Evolutionary conservation across 2,329 filamentous ascomycete genomes (phyloP).

Genomic region (Pyrenophora graminea): DNA sequence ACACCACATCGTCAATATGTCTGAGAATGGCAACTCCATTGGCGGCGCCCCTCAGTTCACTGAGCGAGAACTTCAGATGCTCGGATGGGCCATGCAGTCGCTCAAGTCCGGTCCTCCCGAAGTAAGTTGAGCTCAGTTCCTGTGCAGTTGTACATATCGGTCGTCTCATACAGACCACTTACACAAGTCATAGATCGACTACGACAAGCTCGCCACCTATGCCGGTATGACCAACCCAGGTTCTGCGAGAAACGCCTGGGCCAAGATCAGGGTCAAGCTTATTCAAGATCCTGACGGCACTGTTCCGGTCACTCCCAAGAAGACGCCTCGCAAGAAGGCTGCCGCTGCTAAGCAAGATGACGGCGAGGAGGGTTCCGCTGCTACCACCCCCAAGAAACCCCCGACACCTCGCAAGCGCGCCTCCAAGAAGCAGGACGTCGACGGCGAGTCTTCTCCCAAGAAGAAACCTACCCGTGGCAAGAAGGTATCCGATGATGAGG

Average conservation of each 20-base stretch:
- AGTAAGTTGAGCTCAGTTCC: slow-evolving; percentile 14
- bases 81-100: slow-evolving; percentile 44
- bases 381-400: slow-evolving; percentile 32
- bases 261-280: slow-evolving; percentile 42
- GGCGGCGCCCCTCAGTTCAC: slow-evolving; percentile 31
- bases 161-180: not conserved
- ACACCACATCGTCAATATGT: slow-evolving; percentile 24
- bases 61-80: slow-evolving; percentile 43
- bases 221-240: slow-evolving; percentile 45
- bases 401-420: slow-evolving; percentile 38
- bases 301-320: slow-evolving; percentile 27
- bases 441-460: slow-evolving; percentile 39
- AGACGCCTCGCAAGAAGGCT: slow-evolving; percentile 25
- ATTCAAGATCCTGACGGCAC: slow-evolving; percentile 10
- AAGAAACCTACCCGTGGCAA: slow-evolving; percentile 36
- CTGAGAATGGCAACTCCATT: slow-evolving; percentile 25
- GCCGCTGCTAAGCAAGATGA: slow-evolving; percentile 11
- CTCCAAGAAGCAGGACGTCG: slow-evolving; percentile 39
- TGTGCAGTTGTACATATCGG: not conserved
- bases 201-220: slow-evolving; percentile 41
- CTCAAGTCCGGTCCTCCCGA: slow-evolving; percentile 46
- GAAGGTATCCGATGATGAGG: slow-evolving; percentile 24
- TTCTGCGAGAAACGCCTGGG: slow-evolving; percentile 46
- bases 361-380: slow-evolving; percentile 18
- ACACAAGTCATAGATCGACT: slow-evolving; percentile 41